Evolutionary conservation across 805 yeast species (phyloP), one percentile per base, ranked within the genome.

Genomic region (Metschnikowia henanensis): DNA sequence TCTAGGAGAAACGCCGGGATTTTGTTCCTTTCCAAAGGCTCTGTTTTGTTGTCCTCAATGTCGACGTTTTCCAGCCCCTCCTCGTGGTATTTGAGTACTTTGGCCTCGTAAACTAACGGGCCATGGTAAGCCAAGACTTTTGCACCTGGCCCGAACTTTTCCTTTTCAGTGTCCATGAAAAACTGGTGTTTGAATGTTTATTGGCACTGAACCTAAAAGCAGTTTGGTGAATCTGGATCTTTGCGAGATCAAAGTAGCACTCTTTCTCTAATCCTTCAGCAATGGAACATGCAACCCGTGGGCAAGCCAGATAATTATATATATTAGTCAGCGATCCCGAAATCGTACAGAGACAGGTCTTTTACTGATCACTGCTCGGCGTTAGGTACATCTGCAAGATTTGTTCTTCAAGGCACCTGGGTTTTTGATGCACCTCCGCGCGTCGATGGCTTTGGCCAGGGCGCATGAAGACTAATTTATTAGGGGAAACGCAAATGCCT

Each of bases 101-200:
- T 87, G 50, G 97, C 96, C 64, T 90, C 96, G 59, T 91, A 91
- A 8, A 91, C 75, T 50, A 91, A 65, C 1, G 96, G 95, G 0
- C 97, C 97, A 60, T 91, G 97, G 64, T 78, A 91, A 2, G 96
- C 96, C 55, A 88, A 69, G 12, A 70, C 73, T 22, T 52, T 50
- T 10, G 58, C 52, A 35, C 65, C 65, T 4, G 55, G 55, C 10
- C 39, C 43, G 41, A 52, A 52, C 16, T 30, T 37, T 13, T 12
- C 30, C 8, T 37, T 20, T 5, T 37, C 35, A 6, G 34, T 16
- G 10, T n/a, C 26, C 41, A 37, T 42, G 13, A 20, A 6, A 35
- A 15, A 25, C 4, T 6, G 20, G 30, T 6, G 17, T 17, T 19
- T 26, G 17, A 20, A 21, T 6, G 17, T 15, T 15, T 15, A 18